Base-by-base conservation (phyloP, 1,139 yeast genomes). In the Zygosaccharomyces sapae region DNA sequence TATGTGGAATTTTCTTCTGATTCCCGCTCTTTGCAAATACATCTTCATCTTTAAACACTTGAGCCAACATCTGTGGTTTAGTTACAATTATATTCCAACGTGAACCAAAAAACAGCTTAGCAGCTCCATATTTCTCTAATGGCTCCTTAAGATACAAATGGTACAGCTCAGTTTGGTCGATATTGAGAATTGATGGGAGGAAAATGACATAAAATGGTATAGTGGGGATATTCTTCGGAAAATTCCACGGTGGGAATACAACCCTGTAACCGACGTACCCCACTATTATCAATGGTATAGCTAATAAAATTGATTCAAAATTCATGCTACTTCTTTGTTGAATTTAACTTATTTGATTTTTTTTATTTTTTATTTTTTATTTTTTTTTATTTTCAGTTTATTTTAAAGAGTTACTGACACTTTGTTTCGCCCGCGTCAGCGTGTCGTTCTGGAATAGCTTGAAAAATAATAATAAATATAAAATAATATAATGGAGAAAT, bases 121-220 rank as follows among this genome's bases (percentile, higher is more conserved):
- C 85, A 0, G 83, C 83, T 0, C 86, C 86, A 55, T 74, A 66
- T 56, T 65, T 70, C 54, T 69, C 80, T 55, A 73, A 63, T 40
- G 70, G 71, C 31, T 63, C 68, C 51, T 69, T 70, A 49, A 71
- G 63, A 56, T 70, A 79, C 35, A 44, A 43, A 7, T 74, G 63
- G 58, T 69, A 80, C 8, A 80, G 69, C 35, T 77, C 70, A 29
- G 67, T 61, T 55, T 80, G 85, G 55, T 80, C 85, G 52, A 75
- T 59, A 1, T 60, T 57, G 1, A 76, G 70, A 33, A 72, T 65
- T 0, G 73, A 54, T 0, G 83, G 76, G 29, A 80, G 55, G 53
- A 80, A 78, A 0, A 79, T 69, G 2, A 78, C 83, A 58, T 78
- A 80, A 51, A 80, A 78, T 1, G 86, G 85, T 22, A 80, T 71